Evolutionary conservation across 2,329 filamentous ascomycete genomes (phyloP), one percentile per base, ranked within the genome.

Genomic region (Camillea tinctor): DNA sequence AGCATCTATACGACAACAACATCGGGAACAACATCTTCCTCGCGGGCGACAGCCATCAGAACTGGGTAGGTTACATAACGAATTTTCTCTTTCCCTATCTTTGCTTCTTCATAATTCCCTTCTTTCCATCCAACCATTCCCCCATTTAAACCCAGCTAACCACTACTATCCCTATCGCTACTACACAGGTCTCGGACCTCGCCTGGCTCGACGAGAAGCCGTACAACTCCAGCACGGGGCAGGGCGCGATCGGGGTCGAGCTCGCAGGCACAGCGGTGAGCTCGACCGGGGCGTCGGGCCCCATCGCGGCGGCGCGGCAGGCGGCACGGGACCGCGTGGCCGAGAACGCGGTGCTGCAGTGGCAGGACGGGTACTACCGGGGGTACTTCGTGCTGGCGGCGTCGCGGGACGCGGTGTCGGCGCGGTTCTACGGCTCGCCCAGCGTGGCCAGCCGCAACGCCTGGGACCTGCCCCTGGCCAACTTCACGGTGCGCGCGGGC

Each of bases 11-110:
- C 67, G 79, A 86, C 57, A 85, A 91, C 72, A 80, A 86, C 20
- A 91, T 92, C 65, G 78, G 78, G 58, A 92, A 93, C 77, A 92
- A 88, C 69, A 84, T 92, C 66, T 85, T 92, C 68, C 81, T 93
- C 22, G 82, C 88, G 0, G 90, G 90, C 13, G 89, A 92, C 70
- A 84, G 80, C 48, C 90, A 92, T 69, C 82, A 83, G 21, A 86
- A 84, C 54, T 91, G 88, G 85, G 85, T 84, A 40, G 56, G 64
- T 15, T 11, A 17, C n/a, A 30, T 30, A 30, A n/a, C n/a, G n/a
- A 7, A 30, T 7, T 57, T 30, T 23, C 36, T n/a, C 9, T 15
- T n/a, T 24, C 17, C 19, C 7, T 53, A 1, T n/a, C 9, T 50
- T 17, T 36, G n/a, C 51, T 15, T 53, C 13, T 4, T 30, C 6